Conservation (phyloP, 257 asterid species). For the Salvia rosmarinus region DNA sequence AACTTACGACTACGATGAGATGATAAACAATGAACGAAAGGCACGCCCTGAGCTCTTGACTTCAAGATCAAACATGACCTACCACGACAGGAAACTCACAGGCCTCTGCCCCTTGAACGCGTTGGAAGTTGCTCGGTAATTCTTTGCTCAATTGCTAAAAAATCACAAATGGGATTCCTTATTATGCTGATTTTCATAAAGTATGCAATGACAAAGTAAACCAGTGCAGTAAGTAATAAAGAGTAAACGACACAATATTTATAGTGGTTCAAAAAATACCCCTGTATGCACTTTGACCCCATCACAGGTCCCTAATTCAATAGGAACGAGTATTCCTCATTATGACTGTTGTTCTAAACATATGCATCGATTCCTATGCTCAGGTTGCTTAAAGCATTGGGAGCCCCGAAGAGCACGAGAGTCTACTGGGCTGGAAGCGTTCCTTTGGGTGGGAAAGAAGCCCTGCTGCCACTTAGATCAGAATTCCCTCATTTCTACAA, state of each 20-base stretch:
- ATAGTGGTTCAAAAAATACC: too few relatives aligned
- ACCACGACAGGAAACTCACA: slow-evolving; percentile 71
- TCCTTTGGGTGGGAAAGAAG: slow-evolving; percentile 84
- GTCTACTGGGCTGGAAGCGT: slow-evolving; percentile 89
- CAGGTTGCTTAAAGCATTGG: slow-evolving; percentile 82
- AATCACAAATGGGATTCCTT: neutral
- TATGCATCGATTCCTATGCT: neutral
- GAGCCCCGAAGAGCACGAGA: slow-evolving; percentile 71
- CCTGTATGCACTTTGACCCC: too few relatives aligned
- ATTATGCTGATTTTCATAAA: too few relatives aligned
- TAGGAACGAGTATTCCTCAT: too few relatives aligned
- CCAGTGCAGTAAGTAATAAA: too few relatives aligned
- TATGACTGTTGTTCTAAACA: neutral
- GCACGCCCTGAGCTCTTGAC: slow-evolving; percentile 76
- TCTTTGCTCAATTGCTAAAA: neutral
- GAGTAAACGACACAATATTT: too few relatives aligned
- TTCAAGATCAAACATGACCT: slow-evolving; percentile 85
- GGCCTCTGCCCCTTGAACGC: slow-evolving; percentile 95
- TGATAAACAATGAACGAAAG: slow-evolving; percentile 72
- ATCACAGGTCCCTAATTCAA: too few relatives aligned
- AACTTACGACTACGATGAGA: slow-evolving; percentile 61
- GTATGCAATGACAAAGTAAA: too few relatives aligned
- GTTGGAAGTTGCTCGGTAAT: slow-evolving; percentile 72
- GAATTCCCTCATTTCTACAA: slow-evolving; percentile 70
- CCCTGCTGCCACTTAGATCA: slow-evolving; percentile 56